Evolutionary conservation across 169 alveolate species (phyloP).

Genomic region (Theileria equi): DNA sequence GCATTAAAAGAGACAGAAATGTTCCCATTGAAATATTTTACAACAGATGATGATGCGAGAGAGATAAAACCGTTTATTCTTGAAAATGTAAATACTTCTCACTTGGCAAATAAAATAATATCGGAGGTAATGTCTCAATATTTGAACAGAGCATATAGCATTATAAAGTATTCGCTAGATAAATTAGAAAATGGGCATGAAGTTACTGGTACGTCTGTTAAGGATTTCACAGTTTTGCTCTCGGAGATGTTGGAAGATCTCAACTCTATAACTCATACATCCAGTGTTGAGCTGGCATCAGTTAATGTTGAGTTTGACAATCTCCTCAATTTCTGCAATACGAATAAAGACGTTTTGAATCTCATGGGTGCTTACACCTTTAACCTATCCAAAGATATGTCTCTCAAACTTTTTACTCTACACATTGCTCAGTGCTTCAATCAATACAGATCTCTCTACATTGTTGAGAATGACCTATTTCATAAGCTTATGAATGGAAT

Average conservation of each 20-base stretch:
- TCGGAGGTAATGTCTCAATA: slow-evolving; percentile 34
- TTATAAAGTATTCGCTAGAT: slow-evolving; percentile 30
- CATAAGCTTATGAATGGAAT: slow-evolving; percentile 6
- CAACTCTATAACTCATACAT: slow-evolving; percentile 20
- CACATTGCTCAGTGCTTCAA: slow-evolving; percentile 35
- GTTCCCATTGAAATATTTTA: neutral
- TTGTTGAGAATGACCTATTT: slow-evolving; percentile 4
- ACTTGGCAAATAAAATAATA: slow-evolving; percentile 11
- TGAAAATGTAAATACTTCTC: neutral
- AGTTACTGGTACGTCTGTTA: slow-evolving; percentile 7
- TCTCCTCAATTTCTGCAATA: slow-evolving; percentile 7
- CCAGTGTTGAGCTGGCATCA: slow-evolving; percentile 16
- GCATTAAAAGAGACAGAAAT: neutral
- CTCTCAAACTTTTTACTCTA: slow-evolving; percentile 50
- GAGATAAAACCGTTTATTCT: neutral
- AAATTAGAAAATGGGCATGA: slow-evolving; percentile 5
- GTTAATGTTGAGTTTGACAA: slow-evolving; percentile 10
- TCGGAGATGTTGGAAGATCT: slow-evolving; percentile 38
- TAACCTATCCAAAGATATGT: slow-evolving; percentile 38
- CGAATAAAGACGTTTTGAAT: neutral
- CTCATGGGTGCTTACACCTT: slow-evolving; percentile 1
- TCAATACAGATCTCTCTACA: neutral
- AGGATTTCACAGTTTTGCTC: slow-evolving; percentile 29
- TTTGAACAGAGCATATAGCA: slow-evolving; percentile 10
- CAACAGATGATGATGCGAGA: neutral